Percentiles rank a stretch among this genome's conserved stretches.
These are phyloP conservation scores for Petunia axillaris DNA, from an alignment of 257 asterid genomes.

Conservation along the genomic window DNA sequence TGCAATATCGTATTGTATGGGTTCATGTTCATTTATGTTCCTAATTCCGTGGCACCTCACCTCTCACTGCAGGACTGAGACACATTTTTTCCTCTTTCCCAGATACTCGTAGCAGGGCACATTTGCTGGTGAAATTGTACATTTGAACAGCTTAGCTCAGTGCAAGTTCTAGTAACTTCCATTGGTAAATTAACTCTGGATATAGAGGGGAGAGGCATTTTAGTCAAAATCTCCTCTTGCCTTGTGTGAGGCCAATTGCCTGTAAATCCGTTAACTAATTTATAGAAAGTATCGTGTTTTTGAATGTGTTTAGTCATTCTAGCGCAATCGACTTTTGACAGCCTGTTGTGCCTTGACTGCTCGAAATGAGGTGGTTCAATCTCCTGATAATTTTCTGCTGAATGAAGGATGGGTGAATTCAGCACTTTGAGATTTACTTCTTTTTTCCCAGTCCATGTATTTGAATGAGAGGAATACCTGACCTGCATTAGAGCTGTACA, in stretches of 20 bases:
- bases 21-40: background rate
- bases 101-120: conserved; percentile 31
- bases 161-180: conserved; percentile 20
- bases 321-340: background rate
- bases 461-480: background rate
- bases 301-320: background rate
- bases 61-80: conserved; percentile 30
- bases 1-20: background rate
- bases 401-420: background rate
- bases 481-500: background rate
- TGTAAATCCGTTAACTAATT: conserved; percentile 23
- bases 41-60: conserved; percentile 15
- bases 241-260: conserved; percentile 15
- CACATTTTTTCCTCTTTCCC: conserved; percentile 16
- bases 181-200: conserved; percentile 13
- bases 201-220: conserved; percentile 28
- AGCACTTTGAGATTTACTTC: background rate
- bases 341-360: background rate
- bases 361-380: background rate
- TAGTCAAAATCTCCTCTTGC: conserved; percentile 23
- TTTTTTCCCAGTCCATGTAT: background rate
- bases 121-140: conserved; percentile 34
- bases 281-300: background rate
- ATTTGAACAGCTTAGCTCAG: conserved; percentile 32
- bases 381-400: background rate